phyloP scores from a whole-genome alignment of 164 flowering plant species.

The Santalum album region DNA sequence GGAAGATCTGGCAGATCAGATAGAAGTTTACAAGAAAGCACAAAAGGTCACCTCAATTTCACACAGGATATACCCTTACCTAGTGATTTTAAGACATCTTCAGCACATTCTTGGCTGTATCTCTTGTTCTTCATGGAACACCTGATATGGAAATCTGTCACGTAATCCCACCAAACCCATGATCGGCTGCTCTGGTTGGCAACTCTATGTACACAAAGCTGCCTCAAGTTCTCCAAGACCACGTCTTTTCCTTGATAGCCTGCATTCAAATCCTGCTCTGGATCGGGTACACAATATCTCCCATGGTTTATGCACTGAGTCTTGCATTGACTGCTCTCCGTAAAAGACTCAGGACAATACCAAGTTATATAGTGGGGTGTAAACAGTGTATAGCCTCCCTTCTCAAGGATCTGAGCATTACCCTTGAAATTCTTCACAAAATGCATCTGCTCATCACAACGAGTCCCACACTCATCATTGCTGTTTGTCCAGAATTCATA shows the following conservation, averaged over 20 bases:
- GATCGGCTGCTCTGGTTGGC: slow-evolving; percentile 61
- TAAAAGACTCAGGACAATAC: slow-evolving; percentile 71
- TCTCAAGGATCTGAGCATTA: slow-evolving; percentile 84
- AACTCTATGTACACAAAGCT: slow-evolving; percentile 78
- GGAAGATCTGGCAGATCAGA: slow-evolving; percentile 41
- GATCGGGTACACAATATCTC: slow-evolving; percentile 91
- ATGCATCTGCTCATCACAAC: slow-evolving; percentile 75
- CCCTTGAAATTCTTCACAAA: slow-evolving; percentile 77
- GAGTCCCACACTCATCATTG: slow-evolving; percentile 83
- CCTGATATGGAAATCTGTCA: slow-evolving; percentile 81
- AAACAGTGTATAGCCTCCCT: slow-evolving; percentile 59
- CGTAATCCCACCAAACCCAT: slow-evolving; percentile 99
- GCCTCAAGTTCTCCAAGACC: slow-evolving; percentile 80
- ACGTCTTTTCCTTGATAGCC: slow-evolving; percentile 91
- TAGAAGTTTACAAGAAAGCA: not conserved
- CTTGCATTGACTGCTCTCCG: slow-evolving; percentile 63
- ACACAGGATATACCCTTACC: slow-evolving; percentile 26
- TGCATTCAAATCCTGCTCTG: slow-evolving; percentile 63
- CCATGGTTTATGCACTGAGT: slow-evolving; percentile 91
- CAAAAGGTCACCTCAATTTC: not conserved
- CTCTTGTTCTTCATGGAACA: slow-evolving; percentile 83
- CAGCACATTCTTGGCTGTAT: slow-evolving; percentile 77
- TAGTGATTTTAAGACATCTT: slow-evolving; percentile 59
- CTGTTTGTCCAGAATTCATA: slow-evolving; percentile 94
- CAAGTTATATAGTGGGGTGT: slow-evolving; percentile 94